Conservation (phyloP, 495 filamentous ascomycete genomes). For the Diplogelasinospora grovesii region DNA sequence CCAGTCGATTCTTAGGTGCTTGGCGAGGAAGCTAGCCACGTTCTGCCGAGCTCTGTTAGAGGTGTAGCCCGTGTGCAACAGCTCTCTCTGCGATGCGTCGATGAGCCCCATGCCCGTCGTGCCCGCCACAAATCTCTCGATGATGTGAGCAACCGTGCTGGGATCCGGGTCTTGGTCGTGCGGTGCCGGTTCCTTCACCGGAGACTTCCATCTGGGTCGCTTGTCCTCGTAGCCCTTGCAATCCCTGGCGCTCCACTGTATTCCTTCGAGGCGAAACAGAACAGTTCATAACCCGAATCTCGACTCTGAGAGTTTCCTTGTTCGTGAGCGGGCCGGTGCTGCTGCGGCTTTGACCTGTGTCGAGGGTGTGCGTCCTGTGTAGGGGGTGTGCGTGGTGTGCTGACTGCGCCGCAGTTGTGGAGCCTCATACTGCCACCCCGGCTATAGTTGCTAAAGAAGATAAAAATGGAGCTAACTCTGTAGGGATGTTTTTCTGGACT, state of each 20-base stretch:
- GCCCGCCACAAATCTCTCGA: conserved; percentile 52
- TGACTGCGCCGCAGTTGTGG: no score
- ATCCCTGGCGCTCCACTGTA: conserved; percentile 36
- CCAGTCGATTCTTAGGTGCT: conserved; percentile 67
- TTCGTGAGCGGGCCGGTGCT: no score
- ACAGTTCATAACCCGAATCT: no score
- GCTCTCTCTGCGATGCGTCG: conserved; percentile 62
- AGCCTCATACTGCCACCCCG: no score
- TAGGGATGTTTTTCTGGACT: no score
- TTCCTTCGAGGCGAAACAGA: conserved; percentile 55
- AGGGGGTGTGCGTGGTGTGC: no score
- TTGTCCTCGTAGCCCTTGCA: conserved; percentile 14
- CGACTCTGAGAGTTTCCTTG: no score
- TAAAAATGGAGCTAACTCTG: no score
- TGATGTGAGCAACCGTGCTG: conserved; percentile 25
- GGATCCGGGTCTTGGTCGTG: conserved; percentile 23
- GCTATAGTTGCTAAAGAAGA: no score
- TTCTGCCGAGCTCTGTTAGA: conserved; percentile 67
- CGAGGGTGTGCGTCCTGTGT: no score
- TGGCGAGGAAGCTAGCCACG: conserved; percentile 61
- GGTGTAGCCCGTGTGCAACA: conserved; percentile 65
- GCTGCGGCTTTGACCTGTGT: no score
- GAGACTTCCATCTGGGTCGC: conserved; percentile 35
- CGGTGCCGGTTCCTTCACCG: conserved; percentile 9
- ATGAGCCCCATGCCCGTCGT: conserved; percentile 64